Evolutionary conservation across 2,329 filamentous ascomycete genomes (phyloP).

Genomic region (Colletotrichum higginsianum): DNA sequence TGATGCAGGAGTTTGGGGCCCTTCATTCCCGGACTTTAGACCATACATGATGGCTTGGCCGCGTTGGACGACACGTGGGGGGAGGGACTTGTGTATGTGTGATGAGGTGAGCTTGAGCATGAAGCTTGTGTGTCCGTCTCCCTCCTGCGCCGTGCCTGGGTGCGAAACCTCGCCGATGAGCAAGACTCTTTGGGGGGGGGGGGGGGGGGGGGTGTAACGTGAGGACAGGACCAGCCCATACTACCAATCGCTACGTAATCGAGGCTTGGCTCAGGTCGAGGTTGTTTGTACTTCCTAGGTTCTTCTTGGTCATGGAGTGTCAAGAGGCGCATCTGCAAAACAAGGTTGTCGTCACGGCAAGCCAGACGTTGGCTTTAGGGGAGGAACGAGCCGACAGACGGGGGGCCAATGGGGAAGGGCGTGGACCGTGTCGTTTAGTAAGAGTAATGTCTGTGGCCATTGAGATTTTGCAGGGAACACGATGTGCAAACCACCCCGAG

Average conservation of each 20-base stretch:
- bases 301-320: constrained; percentile 32
- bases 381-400: background rate
- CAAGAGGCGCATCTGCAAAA: background rate
- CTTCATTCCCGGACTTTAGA: background rate
- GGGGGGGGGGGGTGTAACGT: background rate
- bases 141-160: background rate
- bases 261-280: background rate
- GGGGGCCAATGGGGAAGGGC: background rate
- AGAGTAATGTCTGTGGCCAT: background rate
- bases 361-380: background rate
- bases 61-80: background rate
- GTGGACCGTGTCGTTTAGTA: background rate
- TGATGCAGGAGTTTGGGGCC: background rate
- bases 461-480: background rate
- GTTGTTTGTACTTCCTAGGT: background rate
- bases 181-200: background rate
- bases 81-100: background rate
- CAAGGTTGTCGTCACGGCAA: background rate
- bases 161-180: background rate
- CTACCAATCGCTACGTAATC: background rate
- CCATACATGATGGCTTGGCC: background rate
- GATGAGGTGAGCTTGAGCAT: background rate
- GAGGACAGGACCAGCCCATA: background rate
- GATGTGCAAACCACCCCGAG: background rate
- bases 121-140: background rate